Evolutionary conservation across 139 green algal species (phyloP).

Genomic region (Spirogloea muscicola): DNA sequence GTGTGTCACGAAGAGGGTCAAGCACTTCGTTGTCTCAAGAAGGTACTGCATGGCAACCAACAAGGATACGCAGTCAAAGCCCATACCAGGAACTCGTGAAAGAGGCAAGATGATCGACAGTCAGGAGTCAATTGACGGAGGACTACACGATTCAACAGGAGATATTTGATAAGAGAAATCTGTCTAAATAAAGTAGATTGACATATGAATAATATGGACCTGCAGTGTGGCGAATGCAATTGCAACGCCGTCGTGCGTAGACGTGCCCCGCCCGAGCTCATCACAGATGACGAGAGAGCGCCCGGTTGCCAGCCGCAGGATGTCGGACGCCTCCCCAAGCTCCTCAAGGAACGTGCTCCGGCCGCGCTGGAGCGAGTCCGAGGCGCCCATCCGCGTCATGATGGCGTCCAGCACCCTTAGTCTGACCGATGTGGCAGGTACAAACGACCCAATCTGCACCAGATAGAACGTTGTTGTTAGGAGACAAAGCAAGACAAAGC

Average conservation of each 20-base stretch:
- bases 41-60: constrained; percentile 35
- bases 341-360: constrained; percentile 74
- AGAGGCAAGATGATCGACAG: no score
- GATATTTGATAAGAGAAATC: no score
- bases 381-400: constrained; percentile 85
- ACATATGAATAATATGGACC: background rate
- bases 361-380: constrained; percentile 59
- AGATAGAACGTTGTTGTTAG: no score
- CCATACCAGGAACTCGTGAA: no score
- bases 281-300: constrained; percentile 66
- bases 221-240: constrained; percentile 63
- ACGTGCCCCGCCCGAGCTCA: constrained; percentile 65
- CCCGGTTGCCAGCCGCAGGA: constrained; percentile 64
- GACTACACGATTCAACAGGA: no score
- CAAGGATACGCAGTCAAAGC: no score
- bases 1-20: constrained; percentile 76
- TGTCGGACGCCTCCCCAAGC: constrained; percentile 67
- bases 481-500: no score
- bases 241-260: constrained; percentile 60
- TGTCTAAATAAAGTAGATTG: no score
- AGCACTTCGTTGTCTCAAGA: constrained; percentile 29
- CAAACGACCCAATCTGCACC: constrained; percentile 77
- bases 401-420: constrained; percentile 75
- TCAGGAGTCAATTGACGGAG: no score
- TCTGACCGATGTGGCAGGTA: constrained; percentile 64